Base-by-base conservation (phyloP, 2,329 filamentous ascomycete genomes). In the Rutstroemia sydowiana region DNA sequence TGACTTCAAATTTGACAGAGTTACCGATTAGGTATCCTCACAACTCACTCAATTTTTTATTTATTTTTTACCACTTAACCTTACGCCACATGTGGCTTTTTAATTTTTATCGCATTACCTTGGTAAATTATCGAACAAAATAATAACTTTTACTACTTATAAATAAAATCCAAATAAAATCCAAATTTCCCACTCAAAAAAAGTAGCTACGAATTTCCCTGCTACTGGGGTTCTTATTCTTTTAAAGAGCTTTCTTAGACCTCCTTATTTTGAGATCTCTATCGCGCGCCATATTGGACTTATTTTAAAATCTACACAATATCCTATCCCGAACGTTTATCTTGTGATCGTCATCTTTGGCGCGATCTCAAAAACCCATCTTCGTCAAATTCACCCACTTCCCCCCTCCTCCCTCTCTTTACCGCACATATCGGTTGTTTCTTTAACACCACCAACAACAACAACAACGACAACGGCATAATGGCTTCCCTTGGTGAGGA, bases 401-500 rank as follows among this genome's bases (percentile, higher is more conserved):
- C 18, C 41, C 23, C 28, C 21, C 30, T 16, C 37, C 23, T 14
- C 46, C 32, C 46, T 51, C 31, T 16, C 66, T 53, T 74, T 58
- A 30, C 28, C n/a, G n/a, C n/a, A n/a, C n/a, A n/a, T n/a, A n/a
- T n/a, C n/a, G n/a, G n/a, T n/a, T n/a, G n/a, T n/a, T n/a, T n/a
- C n/a, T n/a, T n/a, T n/a, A n/a, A n/a, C n/a, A n/a, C n/a, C n/a
- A n/a, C n/a, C n/a, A n/a, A n/a, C n/a, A n/a, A n/a, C n/a, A n/a
- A n/a, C n/a, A n/a, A n/a, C n/a, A n/a, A n/a, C 48, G 20, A 54
- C 42, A 40, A 51, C 58, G 51, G 48, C 57, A 59, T 59, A 54
- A 98, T 97, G 93, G 87, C 93, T 68, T 84, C 92, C 66, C 84
- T 98, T 65, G 92, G 93, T 68, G 93, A 98, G 72, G 91, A 98